A percentile compares a stretch with the other conserved stretches of the same genome.
Evolutionary conservation across 768 basidiomycete species (phyloP).

Genomic region (Boletus sp.): DNA sequence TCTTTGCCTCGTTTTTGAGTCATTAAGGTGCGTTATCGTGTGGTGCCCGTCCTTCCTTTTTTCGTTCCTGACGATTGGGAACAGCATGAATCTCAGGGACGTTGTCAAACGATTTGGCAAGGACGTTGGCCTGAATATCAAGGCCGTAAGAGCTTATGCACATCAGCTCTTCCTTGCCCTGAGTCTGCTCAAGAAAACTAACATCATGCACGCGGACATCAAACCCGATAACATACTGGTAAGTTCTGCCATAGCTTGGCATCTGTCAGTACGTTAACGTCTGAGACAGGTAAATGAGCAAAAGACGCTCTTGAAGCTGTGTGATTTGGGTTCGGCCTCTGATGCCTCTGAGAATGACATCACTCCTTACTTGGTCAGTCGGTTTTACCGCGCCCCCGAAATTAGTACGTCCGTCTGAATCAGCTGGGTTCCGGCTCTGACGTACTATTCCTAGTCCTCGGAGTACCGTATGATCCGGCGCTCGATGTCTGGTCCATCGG

Average conservation of each 20-base stretch:
- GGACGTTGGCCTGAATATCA: constrained; percentile 93
- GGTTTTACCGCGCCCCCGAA: constrained; percentile 98
- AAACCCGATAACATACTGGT: constrained; percentile 98
- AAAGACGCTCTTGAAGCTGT: constrained; percentile 91
- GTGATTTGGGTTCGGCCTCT: constrained; percentile 95
- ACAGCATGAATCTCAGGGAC: constrained; percentile 96
- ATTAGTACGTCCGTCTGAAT: constrained; percentile 66
- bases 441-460: constrained; percentile 64
- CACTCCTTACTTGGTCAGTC: constrained; percentile 94
- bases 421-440: constrained; percentile 12
- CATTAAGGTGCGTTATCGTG: constrained; percentile 62
- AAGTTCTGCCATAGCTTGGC: constrained; percentile 29
- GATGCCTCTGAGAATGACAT: constrained; percentile 95
- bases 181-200: constrained; percentile 80
- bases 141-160: constrained; percentile 97
- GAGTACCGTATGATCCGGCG: constrained; percentile 90
- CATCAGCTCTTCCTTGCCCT: constrained; percentile 93
- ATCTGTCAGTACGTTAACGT: constrained; percentile 15
- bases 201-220: constrained; percentile 97
- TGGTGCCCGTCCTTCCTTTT: constrained; percentile 1
- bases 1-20: constrained; percentile 94
- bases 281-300: constrained; percentile 81
- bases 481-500: constrained; percentile 97
- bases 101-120: constrained; percentile 98
- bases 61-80: constrained; percentile 10